Conservation (phyloP, 306 rosid genomes). For the Calophaca sinica region DNA sequence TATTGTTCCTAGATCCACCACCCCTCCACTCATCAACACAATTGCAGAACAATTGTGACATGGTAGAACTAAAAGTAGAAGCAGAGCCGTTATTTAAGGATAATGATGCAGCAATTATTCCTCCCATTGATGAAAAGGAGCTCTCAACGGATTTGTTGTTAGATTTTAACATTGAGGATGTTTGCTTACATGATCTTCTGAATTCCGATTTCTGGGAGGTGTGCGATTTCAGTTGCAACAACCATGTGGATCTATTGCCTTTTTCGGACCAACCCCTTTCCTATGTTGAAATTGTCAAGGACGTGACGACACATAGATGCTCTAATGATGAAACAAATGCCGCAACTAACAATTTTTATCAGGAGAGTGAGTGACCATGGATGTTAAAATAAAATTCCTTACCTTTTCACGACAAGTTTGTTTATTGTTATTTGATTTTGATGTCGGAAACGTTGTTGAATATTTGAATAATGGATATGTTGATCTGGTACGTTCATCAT, state of each 20-base stretch:
- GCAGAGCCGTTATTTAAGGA: not conserved
- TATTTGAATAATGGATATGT: too few relatives aligned
- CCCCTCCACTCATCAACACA: not conserved
- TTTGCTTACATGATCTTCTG: conserved; percentile 33
- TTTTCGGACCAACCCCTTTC: not conserved
- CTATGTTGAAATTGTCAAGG: not conserved
- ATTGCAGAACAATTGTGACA: not conserved
- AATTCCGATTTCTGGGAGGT: conserved; percentile 25
- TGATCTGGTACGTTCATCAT: too few relatives aligned
- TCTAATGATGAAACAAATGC: conserved; percentile 9
- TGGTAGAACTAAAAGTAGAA: not conserved
- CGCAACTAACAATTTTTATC: not conserved
- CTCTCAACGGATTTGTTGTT: not conserved
- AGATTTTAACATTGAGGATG: conserved; percentile 36
- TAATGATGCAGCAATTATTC: too few relatives aligned
- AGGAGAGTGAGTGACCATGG: too few relatives aligned
- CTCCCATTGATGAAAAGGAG: not conserved
- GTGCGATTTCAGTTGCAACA: conserved; percentile 15
- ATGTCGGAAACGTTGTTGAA: too few relatives aligned
- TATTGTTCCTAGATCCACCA: not conserved
- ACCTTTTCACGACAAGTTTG: too few relatives aligned
- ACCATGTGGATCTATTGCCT: not conserved
- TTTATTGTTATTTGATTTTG: too few relatives aligned
- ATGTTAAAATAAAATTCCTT: too few relatives aligned
- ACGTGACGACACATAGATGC: too few relatives aligned